Base-by-base conservation (phyloP, 2,329 filamentous ascomycete genomes). In the Triangularia verruculosa region DNA sequence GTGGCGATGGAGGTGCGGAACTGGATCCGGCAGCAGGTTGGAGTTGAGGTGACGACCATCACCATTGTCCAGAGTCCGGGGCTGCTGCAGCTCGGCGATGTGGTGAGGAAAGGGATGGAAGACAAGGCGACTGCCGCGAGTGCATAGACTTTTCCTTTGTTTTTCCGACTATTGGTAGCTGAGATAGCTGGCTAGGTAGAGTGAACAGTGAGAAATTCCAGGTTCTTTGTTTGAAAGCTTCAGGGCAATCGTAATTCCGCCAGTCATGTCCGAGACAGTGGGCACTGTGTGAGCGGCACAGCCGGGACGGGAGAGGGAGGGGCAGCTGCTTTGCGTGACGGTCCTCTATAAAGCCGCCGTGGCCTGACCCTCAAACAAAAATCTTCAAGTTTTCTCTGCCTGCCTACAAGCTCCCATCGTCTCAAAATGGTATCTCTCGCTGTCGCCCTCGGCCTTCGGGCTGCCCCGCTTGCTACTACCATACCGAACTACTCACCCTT, bases 401-500 rank as follows among this genome's bases (percentile, higher is more conserved):
- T 28, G 27, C 27, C 27, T 28, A 28, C 4, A 28, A 28, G 5
- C 27, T 28, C 27, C 27, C 27, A 9, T 34, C 32, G 32, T 15
- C 34, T 28, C 27, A 28, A 28, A 5, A 39, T 39, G 34, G 34
- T n/a, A n/a, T 39, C 34, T 39, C 34, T 39, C 34, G 15, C 11
- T 39, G 13, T 39, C 24, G 28, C 53, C 28, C 55, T 66, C 58
- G 63, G 60, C 53, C 59, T 65, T 28, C 17, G 56, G 12, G 53
- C 51, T 32, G 17, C 62, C 12, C 34, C 22, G 4, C 24, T 52
- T 34, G 20, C 34, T 9, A 13, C 25, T 25, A 27, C 56, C 43
- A 51, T 55, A 25, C 55, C 64, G 11, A 73, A 70, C 63, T 62
- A 69, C 62, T 67, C 70, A 5, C 70, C 75, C 3, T 67, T 67